phyloP scores from a whole-genome alignment of 2,329 filamentous ascomycete species.

The Trichoderma oligosporum region DNA sequence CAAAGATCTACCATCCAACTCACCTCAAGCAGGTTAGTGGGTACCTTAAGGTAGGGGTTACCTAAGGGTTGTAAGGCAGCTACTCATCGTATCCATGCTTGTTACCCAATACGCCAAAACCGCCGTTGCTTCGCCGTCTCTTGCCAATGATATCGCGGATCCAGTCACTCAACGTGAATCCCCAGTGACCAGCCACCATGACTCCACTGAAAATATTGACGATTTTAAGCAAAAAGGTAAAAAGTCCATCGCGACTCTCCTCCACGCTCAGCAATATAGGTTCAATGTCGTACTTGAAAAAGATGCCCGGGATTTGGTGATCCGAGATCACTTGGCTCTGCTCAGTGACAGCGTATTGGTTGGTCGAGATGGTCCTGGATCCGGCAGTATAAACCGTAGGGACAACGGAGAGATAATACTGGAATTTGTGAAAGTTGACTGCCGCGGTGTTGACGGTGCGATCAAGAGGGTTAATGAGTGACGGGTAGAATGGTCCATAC shows the following conservation, averaged over 20 bases:
- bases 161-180: slow-evolving; percentile 82
- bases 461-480: slow-evolving; percentile 89
- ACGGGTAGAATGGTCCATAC: slow-evolving; percentile 95
- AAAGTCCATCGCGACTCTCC: slow-evolving; percentile 71
- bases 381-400: slow-evolving; percentile 84
- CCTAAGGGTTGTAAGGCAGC: no score
- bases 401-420: slow-evolving; percentile 95
- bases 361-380: slow-evolving; percentile 72
- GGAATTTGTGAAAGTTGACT: slow-evolving; percentile 86
- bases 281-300: slow-evolving; percentile 99
- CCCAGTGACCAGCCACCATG: slow-evolving; percentile 89
- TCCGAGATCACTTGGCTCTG: slow-evolving; percentile 71
- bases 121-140: slow-evolving; percentile 43
- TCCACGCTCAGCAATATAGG: slow-evolving; percentile 83
- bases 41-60: no score
- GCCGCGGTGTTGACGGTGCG: slow-evolving; percentile 75
- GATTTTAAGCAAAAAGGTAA: slow-evolving; percentile 73
- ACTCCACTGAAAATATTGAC: slow-evolving; percentile 91
- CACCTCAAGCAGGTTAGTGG: no score
- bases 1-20: no score
- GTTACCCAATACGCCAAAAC: slow-evolving; percentile 49
- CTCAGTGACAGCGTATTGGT: slow-evolving; percentile 96
- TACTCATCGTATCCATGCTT: slow-evolving; percentile 38
- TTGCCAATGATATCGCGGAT: slow-evolving; percentile 51
- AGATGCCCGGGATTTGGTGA: slow-evolving; percentile 76